Evolutionary conservation across 208 protist genomes (phyloP).

Genomic region (Plasmodiophora brassicae): DNA sequence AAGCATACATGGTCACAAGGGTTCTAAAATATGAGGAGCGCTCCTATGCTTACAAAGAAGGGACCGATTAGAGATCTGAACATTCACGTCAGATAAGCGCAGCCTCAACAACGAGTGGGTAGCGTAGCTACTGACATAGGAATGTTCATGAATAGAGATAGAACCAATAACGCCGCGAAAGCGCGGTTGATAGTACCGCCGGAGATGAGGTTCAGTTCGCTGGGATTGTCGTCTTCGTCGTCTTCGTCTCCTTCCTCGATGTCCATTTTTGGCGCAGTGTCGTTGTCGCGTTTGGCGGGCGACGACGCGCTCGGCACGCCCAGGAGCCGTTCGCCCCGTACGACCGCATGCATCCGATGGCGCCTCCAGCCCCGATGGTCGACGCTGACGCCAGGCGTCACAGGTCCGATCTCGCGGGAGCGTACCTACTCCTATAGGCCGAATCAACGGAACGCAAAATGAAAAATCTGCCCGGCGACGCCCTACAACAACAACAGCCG

Average conservation of each 20-base stretch:
- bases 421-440: too few species aligned
- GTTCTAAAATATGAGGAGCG: too few species aligned
- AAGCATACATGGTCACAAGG: too few species aligned
- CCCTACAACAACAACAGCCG: too few species aligned
- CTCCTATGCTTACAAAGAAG: too few species aligned
- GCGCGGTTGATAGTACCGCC: neutral
- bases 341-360: neutral
- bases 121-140: neutral
- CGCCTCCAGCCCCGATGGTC: too few species aligned
- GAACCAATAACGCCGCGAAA: neutral
- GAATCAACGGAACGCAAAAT: too few species aligned
- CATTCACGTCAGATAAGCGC: neutral
- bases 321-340: neutral
- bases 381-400: too few species aligned
- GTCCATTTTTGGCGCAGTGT: neutral
- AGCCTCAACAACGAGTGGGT: neutral
- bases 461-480: too few species aligned
- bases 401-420: too few species aligned
- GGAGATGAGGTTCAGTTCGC: neutral
- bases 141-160: slow-evolving; percentile 32
- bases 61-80: slow-evolving; percentile 6
- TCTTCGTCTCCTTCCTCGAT: neutral
- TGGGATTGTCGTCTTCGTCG: neutral
- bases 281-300: neutral
- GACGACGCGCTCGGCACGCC: neutral